phyloP scores from a whole-genome alignment of 768 basidiomycete species.

The Brasilioporus rufonigricans region DNA sequence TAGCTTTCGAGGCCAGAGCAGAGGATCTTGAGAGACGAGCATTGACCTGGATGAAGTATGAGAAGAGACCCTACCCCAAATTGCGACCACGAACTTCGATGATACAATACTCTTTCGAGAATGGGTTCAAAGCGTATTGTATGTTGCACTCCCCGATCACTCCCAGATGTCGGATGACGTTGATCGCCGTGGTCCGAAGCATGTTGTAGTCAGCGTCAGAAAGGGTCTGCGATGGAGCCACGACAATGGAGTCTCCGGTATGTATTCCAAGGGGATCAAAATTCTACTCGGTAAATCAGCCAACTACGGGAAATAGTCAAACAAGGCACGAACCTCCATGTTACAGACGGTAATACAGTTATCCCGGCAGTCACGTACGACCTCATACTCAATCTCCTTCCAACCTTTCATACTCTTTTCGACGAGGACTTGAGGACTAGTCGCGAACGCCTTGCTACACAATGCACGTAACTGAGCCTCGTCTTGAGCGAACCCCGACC shows the following conservation, averaged over 20 bases:
- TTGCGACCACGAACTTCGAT: conserved; percentile 66
- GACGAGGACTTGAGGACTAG: conserved; percentile 96
- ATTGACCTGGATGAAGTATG: conserved; percentile 55
- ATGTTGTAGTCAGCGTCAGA: conserved; percentile 99
- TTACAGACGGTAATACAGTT: conserved; percentile 99
- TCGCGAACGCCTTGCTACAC: conserved; percentile 94
- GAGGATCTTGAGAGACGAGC: conserved; percentile 98
- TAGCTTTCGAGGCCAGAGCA: conserved; percentile 96
- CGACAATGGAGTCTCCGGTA: conserved; percentile 97
- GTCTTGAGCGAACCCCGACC: conserved; percentile 94
- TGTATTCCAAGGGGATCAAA: conserved; percentile 99
- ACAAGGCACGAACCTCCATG: conserved; percentile 83
- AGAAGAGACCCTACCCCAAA: conserved; percentile 3
- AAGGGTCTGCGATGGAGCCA: conserved; percentile 96
- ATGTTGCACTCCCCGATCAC: conserved; percentile 99
- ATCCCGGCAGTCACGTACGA: conserved; percentile 94
- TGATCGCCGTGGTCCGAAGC: conserved; percentile 97
- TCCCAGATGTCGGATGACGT: conserved; percentile 97
- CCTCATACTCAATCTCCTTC: conserved; percentile 99
- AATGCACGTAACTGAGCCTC: conserved; percentile 85
- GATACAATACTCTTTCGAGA: conserved; percentile 95
- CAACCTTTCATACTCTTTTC: conserved; percentile 99
- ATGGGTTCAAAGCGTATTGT: conserved; percentile 95
- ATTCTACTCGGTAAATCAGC: conserved; percentile 55
- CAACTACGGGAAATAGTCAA: background rate